Base-by-base conservation (phyloP, 1,284 basidiomycete species). In the Chondrostereum purpureum region DNA sequence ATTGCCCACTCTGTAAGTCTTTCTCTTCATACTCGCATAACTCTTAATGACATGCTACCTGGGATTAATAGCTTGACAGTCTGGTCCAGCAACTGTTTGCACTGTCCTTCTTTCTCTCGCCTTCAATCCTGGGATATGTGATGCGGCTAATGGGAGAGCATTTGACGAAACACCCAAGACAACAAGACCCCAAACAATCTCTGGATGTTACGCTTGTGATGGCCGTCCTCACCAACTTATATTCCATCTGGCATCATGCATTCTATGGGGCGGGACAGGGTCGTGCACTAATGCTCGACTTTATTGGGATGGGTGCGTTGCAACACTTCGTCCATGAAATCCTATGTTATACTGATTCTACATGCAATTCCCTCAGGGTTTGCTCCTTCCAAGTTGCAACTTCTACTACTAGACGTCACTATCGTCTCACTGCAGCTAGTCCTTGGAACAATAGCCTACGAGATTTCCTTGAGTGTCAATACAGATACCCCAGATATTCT, bases 51-150 rank as follows among this genome's bases (percentile, higher is more conserved):
- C 18, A 17, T 21, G 44, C 39, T 24, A 44, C 31, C 20, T 22
- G 20, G 36, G 13, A 43, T 36, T 27, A 39, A 33, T 49, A 88
- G 85, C 72, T 88, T 57, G 81, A 87, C 60, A 62, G 70, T 49
- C 64, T 87, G 40, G 67, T 84, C 51, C 83, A 83, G 64, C 82
- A 88, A 57, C 67, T 88, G 48, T 78, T 83, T 60, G 73, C 76
- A 42, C 60, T 87, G 48, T 87, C 84, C 40, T 88, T 85, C 70
- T 75, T 88, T 61, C 70, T 84, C 41, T 80, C 83, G 5, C 85
- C 85, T 4, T 73, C 77, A 18, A 56, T 88, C 42, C 70, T 77
- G 63, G 63, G 75, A 23, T 71, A 78, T 53, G 47, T 83, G 34
- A 70, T 67, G 48, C 76, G 84, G 13, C 56, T 80, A 39, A 51